Percentiles rank a stretch among this genome's conserved stretches.
These are phyloP conservation scores for Zygotorulaspora mrakii DNA, from an alignment of 1,139 yeast species.

Conservation along the genomic window DNA sequence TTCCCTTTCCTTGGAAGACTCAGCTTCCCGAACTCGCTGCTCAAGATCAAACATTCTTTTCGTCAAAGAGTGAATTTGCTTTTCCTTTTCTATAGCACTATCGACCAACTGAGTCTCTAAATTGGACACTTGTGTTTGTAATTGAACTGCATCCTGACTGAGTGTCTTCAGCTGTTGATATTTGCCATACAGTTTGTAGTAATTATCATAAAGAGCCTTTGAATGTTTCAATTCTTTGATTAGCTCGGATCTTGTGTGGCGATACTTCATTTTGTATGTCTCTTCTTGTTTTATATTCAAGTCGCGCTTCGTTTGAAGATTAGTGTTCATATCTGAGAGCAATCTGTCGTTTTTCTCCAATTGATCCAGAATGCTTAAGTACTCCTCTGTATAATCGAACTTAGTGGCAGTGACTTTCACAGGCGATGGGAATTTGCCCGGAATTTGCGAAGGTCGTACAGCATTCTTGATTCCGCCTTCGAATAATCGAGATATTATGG, in stretches of 20 bases:
- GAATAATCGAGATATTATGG: slow-evolving; percentile 23
- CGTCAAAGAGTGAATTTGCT: slow-evolving; percentile 27
- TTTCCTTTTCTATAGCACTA: slow-evolving; percentile 21
- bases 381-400: slow-evolving; percentile 23
- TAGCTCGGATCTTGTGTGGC: slow-evolving; percentile 37
- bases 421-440: slow-evolving; percentile 29
- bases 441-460: slow-evolving; percentile 10
- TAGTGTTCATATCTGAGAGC: slow-evolving; percentile 24
- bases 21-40: slow-evolving; percentile 26
- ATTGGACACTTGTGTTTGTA: slow-evolving; percentile 22
- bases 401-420: slow-evolving; percentile 4
- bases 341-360: slow-evolving; percentile 31
- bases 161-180: slow-evolving; percentile 41
- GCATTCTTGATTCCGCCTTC: slow-evolving; percentile 9
- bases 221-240: slow-evolving; percentile 35
- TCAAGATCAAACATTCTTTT: slow-evolving; percentile 28
- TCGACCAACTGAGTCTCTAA: slow-evolving; percentile 30
- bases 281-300: slow-evolving; percentile 22
- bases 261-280: slow-evolving; percentile 38
- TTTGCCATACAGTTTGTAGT: slow-evolving; percentile 43
- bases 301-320: slow-evolving; percentile 23
- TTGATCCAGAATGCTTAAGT: slow-evolving; percentile 23
- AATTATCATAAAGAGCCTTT: slow-evolving; percentile 38
- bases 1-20: slow-evolving; percentile 19
- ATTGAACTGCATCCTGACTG: slow-evolving; percentile 18